phyloP scores from a whole-genome alignment of 768 basidiomycete genomes.

The Sarcomyxa edulis region DNA sequence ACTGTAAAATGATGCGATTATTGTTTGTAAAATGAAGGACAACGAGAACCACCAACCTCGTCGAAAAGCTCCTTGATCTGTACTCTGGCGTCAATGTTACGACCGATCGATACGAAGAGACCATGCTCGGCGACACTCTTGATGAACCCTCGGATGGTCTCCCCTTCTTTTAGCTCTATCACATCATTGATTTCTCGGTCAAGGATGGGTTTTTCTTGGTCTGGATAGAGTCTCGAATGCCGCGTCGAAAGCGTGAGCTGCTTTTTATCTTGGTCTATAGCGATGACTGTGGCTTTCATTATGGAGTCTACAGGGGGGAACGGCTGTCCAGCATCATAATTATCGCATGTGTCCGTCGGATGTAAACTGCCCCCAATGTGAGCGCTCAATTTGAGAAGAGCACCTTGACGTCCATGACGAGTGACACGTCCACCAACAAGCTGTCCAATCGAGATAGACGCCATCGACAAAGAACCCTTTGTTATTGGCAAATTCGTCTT shows the following conservation, averaged over 20 bases:
- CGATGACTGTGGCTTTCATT: slow-evolving; percentile 67
- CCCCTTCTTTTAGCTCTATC: slow-evolving; percentile 62
- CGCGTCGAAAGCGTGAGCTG: slow-evolving; percentile 81
- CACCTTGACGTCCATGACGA: slow-evolving; percentile 65
- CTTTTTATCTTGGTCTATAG: slow-evolving; percentile 58
- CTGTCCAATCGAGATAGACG: slow-evolving; percentile 66
- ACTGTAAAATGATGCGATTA: slow-evolving; percentile 41
- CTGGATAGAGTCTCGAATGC: slow-evolving; percentile 58
- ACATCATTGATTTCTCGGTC: slow-evolving; percentile 67
- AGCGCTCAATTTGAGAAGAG: slow-evolving; percentile 69
- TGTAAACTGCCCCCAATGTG: slow-evolving; percentile 74
- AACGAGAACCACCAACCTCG: slow-evolving; percentile 42
- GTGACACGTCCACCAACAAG: slow-evolving; percentile 77
- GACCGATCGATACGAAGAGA: slow-evolving; percentile 82
- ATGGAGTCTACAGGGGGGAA: slow-evolving; percentile 62
- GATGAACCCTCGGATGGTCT: slow-evolving; percentile 82
- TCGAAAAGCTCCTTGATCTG: slow-evolving; percentile 94
- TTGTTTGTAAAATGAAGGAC: neutral
- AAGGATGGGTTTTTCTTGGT: slow-evolving; percentile 39
- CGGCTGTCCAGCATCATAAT: slow-evolving; percentile 55
- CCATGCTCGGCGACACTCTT: slow-evolving; percentile 86
- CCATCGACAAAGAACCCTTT: slow-evolving; percentile 55
- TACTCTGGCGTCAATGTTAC: slow-evolving; percentile 82
- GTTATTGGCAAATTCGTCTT: slow-evolving; percentile 36
- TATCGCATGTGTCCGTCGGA: slow-evolving; percentile 77